Evolutionary conservation across 2,329 filamentous ascomycete species (phyloP).

Genomic region (Shiraia bambusicola): DNA sequence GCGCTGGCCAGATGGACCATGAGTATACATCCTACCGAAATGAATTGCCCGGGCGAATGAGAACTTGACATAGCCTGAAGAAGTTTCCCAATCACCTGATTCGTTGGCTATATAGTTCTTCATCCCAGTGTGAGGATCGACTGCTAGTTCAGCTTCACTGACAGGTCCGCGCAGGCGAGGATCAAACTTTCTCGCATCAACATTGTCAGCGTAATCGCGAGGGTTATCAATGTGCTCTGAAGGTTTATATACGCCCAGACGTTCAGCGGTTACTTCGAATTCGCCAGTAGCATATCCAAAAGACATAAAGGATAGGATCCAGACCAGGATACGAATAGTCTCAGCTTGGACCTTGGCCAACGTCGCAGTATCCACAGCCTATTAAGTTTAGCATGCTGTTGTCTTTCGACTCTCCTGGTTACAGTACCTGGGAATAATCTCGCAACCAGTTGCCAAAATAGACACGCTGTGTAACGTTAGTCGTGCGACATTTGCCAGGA

Average conservation of each 20-base stretch:
- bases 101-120: conserved; percentile 99
- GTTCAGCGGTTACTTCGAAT: conserved; percentile 57
- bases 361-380: conserved; percentile 58
- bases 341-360: conserved; percentile 55
- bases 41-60: conserved; percentile 52
- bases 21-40: conserved; percentile 51
- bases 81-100: conserved; percentile 82
- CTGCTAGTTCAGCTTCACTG: conserved; percentile 46
- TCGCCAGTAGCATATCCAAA: conserved; percentile 60
- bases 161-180: conserved; percentile 79
- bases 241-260: conserved; percentile 52
- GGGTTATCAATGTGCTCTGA: conserved; percentile 53
- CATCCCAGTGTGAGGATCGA: conserved; percentile 63
- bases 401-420: conserved; percentile 19
- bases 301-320: conserved; percentile 57
- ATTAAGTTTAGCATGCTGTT: conserved; percentile 43
- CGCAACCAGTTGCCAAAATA: conserved; percentile 52
- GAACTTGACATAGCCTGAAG: conserved; percentile 71
- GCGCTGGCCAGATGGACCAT: conserved; percentile 45
- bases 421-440: conserved; percentile 57
- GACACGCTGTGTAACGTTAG: conserved; percentile 31
- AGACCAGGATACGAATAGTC: conserved; percentile 57
- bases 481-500: neutral
- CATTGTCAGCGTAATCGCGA: conserved; percentile 59
- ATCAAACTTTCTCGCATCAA: conserved; percentile 82